These are phyloP conservation scores for Raphanus sativus DNA, from an alignment of 345 rosid species.

Conservation along the genomic window DNA sequence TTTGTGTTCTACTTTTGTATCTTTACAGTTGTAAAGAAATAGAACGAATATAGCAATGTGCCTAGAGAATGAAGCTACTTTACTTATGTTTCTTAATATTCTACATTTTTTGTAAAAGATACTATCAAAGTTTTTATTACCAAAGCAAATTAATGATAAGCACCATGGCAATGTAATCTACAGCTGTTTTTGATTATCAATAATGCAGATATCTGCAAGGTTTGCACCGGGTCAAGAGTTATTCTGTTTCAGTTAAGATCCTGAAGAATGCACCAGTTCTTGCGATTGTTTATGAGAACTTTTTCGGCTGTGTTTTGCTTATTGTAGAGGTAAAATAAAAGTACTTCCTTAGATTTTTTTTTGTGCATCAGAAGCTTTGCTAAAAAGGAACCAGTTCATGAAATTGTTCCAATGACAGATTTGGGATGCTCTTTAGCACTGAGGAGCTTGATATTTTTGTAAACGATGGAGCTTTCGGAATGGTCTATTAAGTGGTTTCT, in stretches of 20 bases:
- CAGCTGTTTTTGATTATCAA: too few relatives aligned
- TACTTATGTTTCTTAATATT: background rate
- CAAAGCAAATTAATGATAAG: background rate
- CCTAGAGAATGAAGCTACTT: too few relatives aligned
- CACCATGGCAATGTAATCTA: too few relatives aligned
- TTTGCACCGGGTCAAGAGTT: too few relatives aligned
- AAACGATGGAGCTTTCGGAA: background rate
- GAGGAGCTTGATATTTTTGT: background rate
- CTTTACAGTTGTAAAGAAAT: background rate
- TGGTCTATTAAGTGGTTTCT: background rate
- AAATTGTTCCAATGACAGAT: conserved; percentile 45
- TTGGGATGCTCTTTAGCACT: background rate
- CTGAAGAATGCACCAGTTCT: too few relatives aligned
- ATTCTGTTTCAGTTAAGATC: too few relatives aligned
- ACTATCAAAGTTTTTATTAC: background rate
- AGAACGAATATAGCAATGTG: too few relatives aligned
- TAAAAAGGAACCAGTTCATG: background rate
- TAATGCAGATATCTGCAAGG: too few relatives aligned
- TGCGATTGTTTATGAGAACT: too few relatives aligned
- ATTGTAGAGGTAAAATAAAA: background rate
- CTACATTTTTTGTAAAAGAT: background rate
- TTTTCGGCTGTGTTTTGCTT: background rate
- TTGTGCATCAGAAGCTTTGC: background rate
- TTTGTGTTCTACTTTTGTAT: background rate
- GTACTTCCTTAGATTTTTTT: background rate